A percentile compares a stretch with the other conserved stretches of the same genome.
phyloP scores from a whole-genome alignment of 2,329 filamentous ascomycete species.

The Microdochium bolleyi region DNA sequence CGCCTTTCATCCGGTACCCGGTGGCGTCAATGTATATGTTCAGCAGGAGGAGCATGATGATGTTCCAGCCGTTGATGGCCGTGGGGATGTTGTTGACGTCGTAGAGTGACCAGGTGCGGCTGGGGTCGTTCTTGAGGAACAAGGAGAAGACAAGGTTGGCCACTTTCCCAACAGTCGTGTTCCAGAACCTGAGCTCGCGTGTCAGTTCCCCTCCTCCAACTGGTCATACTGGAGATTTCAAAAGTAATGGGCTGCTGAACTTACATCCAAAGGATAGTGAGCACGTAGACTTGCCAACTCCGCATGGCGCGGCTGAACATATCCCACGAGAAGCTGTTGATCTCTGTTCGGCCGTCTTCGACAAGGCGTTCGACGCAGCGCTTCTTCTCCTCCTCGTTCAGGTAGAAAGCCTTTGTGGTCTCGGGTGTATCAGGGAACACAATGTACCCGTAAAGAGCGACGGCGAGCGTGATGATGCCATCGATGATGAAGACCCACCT shows the following conservation, averaged over 20 bases:
- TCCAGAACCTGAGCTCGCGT: slow-evolving; percentile 12
- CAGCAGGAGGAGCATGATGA: slow-evolving; percentile 35
- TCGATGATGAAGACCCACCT: slow-evolving; percentile 48
- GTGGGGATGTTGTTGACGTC: slow-evolving; percentile 47
- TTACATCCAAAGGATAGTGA: slow-evolving; percentile 21
- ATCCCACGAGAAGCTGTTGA: slow-evolving; percentile 15
- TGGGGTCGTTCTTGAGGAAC: slow-evolving; percentile 18
- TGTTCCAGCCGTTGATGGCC: slow-evolving; percentile 24
- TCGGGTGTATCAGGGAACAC: slow-evolving; percentile 32
- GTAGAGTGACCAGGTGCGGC: slow-evolving; percentile 16
- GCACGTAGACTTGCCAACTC: slow-evolving; percentile 22
- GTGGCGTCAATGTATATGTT: slow-evolving; percentile 24
- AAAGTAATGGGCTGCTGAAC: slow-evolving; percentile 13
- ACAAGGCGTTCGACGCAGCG: slow-evolving; percentile 28
- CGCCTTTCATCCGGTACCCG: slow-evolving; percentile 23
- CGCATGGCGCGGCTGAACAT: slow-evolving; percentile 17
- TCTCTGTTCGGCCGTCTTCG: slow-evolving; percentile 15
- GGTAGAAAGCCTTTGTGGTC: slow-evolving; percentile 27
- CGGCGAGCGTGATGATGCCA: slow-evolving; percentile 39
- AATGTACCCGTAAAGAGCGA: slow-evolving; percentile 38
- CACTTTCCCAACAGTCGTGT: slow-evolving; percentile 19
- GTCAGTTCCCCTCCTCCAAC: too few species aligned
- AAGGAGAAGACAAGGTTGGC: slow-evolving; percentile 24
- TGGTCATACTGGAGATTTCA: neutral
- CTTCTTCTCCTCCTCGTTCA: slow-evolving; percentile 24